Evolutionary conservation across 129 eudicot genomes (phyloP).

Genomic region (Centrapalus pauciflorus): DNA sequence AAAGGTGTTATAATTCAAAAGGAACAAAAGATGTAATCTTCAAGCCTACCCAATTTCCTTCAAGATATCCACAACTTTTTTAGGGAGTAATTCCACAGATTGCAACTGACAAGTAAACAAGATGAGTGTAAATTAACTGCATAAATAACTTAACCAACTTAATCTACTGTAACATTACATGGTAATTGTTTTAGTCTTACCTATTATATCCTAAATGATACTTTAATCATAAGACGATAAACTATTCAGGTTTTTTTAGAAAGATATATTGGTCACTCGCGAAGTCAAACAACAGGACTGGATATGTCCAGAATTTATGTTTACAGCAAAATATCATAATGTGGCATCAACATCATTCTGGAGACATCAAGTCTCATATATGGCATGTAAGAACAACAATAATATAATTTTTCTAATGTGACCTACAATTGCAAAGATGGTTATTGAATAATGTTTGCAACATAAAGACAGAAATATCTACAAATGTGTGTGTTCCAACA

Average conservation of each 20-base stretch:
- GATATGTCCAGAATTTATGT: neutral
- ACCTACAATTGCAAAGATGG: neutral
- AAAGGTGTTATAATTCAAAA: neutral
- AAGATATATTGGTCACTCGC: neutral
- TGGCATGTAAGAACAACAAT: neutral
- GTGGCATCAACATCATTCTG: neutral
- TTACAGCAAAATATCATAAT: neutral
- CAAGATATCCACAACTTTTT: slow-evolving; percentile 63
- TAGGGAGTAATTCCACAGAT: slow-evolving; percentile 67
- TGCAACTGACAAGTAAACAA: slow-evolving; percentile 49
- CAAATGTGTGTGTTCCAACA: neutral
- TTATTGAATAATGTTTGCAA: neutral
- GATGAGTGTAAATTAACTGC: slow-evolving; percentile 5
- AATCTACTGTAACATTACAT: neutral
- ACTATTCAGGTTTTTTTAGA: neutral
- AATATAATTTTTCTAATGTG: neutral
- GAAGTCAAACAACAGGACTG: neutral
- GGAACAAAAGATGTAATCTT: neutral
- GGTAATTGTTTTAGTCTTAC: neutral
- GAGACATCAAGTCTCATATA: no score
- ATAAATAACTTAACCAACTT: slow-evolving; percentile 2
- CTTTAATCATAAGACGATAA: neutral
- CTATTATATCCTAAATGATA: neutral
- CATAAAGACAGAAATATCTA: neutral
- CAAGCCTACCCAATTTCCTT: slow-evolving; percentile 52